Evolutionary conservation across 345 rosid species (phyloP).

Genomic region (Aurinia saxatilis): DNA sequence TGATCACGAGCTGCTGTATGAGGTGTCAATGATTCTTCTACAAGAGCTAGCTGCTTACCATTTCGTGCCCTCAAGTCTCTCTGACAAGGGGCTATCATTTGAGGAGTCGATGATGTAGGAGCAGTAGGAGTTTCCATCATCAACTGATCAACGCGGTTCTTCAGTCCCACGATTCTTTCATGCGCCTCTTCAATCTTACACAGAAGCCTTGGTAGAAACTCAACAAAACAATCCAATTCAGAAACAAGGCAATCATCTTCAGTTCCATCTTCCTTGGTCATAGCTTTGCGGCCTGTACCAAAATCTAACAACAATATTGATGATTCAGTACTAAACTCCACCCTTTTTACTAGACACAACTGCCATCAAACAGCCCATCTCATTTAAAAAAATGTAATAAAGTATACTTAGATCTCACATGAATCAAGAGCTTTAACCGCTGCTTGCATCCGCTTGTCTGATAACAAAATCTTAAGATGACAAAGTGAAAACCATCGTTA

Average conservation of each 20-base stretch:
- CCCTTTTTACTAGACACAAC: background rate
- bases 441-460: conserved; percentile 45
- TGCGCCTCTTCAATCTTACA: conserved; percentile 45
- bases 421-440: conserved; percentile 34
- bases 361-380: conserved; percentile 1
- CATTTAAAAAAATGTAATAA: background rate
- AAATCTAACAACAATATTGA: background rate
- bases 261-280: conserved; percentile 25
- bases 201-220: conserved; percentile 38
- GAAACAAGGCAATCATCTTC: conserved; percentile 36
- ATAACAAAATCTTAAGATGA: conserved; percentile 9
- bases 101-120: background rate
- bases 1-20: background rate
- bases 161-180: conserved; percentile 34
- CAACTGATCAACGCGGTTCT: conserved; percentile 50
- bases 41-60: background rate
- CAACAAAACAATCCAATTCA: conserved; percentile 37
- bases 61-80: background rate
- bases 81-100: background rate
- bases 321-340: background rate
- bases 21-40: conserved; percentile 14
- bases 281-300: conserved; percentile 31
- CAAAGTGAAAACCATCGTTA: background rate
- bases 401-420: conserved; percentile 6
- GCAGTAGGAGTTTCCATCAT: conserved; percentile 36